Base-by-base conservation (phyloP, 768 basidiomycete species). In the Lactarius hatsudake region DNA sequence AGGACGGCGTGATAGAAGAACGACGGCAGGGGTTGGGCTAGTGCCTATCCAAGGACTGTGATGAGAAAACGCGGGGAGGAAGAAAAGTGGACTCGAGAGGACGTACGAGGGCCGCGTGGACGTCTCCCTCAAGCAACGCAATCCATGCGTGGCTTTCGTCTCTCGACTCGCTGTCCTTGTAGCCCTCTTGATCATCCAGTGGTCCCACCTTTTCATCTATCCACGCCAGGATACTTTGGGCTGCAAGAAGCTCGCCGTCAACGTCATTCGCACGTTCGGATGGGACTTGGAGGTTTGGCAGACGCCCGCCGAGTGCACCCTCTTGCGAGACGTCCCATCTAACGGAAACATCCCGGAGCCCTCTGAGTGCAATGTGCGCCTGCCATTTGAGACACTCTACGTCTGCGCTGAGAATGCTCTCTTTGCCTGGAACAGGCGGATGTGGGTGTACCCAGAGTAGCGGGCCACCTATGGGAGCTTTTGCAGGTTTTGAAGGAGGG, bases 371-470 rank as follows among this genome's bases (percentile, higher is more conserved):
- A 58, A 91, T 80, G 71, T 89, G 93, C 0, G 93, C 90, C 76
- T 94, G 93, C 92, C 92, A 94, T 77, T 92, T 93, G 74, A 94
- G 84, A 75, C 92, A 94, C 71, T 93, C 91, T 71, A 93, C 87
- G 77, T 94, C 92, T 62, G 81, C 75, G 76, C 90, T 91, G 68
- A 94, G 83, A 3, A 78, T 71, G 59, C 72, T 70, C 53, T 60
- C 74, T 71, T 43, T 66, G 40, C 43, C 54, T 1, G 36, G 62
- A n/a, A 42, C 23, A 36, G 62, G 38, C 15, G 43, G 28, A 26
- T 13, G 28, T 2, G 86, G 87, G 18, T 79, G 80, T 28, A 93
- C 84, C 88, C 90, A 92, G 55, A 94, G 82, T 0, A 87, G 79
- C 28, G 89, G 72, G 76, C 79, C 69, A 2, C 66, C 67, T 20